A percentile compares a stretch with the other conserved stretches of the same genome.
These are phyloP conservation scores for Allium fistulosum DNA, from an alignment of 106 monocot genomes.

Conservation along the genomic window DNA sequence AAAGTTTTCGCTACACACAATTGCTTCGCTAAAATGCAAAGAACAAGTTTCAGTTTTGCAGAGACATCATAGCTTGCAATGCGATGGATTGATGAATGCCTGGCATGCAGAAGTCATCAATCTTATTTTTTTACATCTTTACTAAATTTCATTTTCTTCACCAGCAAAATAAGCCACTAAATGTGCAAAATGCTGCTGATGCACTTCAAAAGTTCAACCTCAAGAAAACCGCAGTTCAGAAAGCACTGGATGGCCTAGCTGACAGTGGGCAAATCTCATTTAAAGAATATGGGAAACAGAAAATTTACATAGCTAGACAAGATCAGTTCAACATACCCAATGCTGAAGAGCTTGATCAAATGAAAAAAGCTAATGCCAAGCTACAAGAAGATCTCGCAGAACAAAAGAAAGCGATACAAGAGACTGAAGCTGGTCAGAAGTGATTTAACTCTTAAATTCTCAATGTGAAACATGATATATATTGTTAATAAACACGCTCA, in stretches of 20 bases:
- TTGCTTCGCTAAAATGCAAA: not conserved
- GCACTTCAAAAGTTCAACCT: slow-evolving; percentile 92
- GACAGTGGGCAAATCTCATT: slow-evolving; percentile 86
- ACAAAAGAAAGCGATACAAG: slow-evolving; percentile 61
- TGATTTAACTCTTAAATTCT: too few species aligned
- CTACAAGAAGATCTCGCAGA: slow-evolving; percentile 59
- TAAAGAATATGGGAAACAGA: slow-evolving; percentile 97
- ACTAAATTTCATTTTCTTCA: slow-evolving; percentile 4
- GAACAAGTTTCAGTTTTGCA: not conserved
- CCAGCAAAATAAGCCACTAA: slow-evolving; percentile 94
- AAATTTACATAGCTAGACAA: slow-evolving; percentile 85
- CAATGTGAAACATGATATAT: too few species aligned
- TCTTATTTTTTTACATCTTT: not conserved
- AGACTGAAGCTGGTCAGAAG: slow-evolving; percentile 68
- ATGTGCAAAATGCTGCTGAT: slow-evolving; percentile 93
- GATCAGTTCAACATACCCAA: slow-evolving; percentile 92
- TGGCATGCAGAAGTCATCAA: not conserved
- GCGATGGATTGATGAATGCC: not conserved
- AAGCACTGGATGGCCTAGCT: slow-evolving; percentile 64
- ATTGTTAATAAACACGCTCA: too few species aligned
- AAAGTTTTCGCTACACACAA: too few species aligned
- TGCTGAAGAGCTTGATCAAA: slow-evolving; percentile 73
- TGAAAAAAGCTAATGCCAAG: slow-evolving; percentile 74
- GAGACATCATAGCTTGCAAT: not conserved
- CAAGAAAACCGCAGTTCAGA: slow-evolving; percentile 88